These are phyloP conservation scores for Pythium rhizo-oryzae DNA, from an alignment of 352 stramenopile species.

Conservation along the genomic window DNA sequence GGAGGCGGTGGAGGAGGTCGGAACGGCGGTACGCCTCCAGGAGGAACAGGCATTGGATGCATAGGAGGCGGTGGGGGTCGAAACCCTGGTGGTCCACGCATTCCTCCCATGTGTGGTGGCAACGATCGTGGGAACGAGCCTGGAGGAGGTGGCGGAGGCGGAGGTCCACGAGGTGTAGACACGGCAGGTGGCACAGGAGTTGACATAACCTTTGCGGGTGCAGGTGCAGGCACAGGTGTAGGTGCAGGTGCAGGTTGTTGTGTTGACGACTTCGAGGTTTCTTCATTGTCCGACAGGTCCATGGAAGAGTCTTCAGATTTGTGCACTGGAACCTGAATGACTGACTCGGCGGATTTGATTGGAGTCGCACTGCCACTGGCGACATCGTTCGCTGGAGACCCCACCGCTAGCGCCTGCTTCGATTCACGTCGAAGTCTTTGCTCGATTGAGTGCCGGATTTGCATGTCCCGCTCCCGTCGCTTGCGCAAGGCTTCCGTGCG, in stretches of 20 bases:
- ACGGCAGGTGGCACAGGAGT: not conserved
- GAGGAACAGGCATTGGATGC: slow-evolving; percentile 4
- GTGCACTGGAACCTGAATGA: slow-evolving; percentile 13
- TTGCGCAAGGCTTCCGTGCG: slow-evolving; percentile 70
- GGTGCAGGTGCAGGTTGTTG: not conserved
- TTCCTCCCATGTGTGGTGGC: slow-evolving; percentile 21
- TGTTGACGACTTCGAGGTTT: slow-evolving; percentile 3
- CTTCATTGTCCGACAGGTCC: slow-evolving; percentile 64
- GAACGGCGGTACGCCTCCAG: slow-evolving; percentile 17
- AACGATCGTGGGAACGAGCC: slow-evolving; percentile 12
- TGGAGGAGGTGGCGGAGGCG: slow-evolving; percentile 6
- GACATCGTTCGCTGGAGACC: slow-evolving; percentile 28
- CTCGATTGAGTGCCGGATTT: slow-evolving; percentile 70
- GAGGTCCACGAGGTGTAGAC: not conserved
- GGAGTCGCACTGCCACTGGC: slow-evolving; percentile 25
- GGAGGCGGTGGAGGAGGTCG: slow-evolving; percentile 21
- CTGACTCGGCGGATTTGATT: slow-evolving; percentile 8
- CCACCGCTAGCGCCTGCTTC: not conserved
- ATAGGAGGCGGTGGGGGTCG: slow-evolving; percentile 13
- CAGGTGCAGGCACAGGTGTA: too few species aligned
- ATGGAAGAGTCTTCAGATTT: slow-evolving; percentile 68
- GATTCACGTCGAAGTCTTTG: slow-evolving; percentile 35
- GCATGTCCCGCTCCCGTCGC: slow-evolving; percentile 73
- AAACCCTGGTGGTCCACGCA: slow-evolving; percentile 1
- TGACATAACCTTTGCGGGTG: not conserved